phyloP scores from a whole-genome alignment of 495 filamentous ascomycete species.

The Tuber microsphaerosporum region DNA sequence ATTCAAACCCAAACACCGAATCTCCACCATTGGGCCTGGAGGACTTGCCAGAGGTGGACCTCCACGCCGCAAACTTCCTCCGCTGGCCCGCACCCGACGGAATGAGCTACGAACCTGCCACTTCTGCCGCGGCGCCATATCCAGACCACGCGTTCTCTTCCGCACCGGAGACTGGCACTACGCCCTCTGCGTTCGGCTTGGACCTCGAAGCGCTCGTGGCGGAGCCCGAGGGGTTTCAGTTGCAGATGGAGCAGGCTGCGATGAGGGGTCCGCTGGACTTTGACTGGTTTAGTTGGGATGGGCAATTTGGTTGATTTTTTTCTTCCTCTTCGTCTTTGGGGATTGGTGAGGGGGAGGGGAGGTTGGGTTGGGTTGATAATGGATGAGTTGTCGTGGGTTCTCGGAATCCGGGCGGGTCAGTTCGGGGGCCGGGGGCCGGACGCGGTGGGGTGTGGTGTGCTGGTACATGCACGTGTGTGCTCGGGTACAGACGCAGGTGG shows the following conservation, averaged over 20 bases:
- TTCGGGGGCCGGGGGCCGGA: neutral
- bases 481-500: too few relatives aligned
- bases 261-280: slow-evolving; percentile 37
- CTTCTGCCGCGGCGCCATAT: neutral
- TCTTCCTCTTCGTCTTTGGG: neutral
- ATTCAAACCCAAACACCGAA: slow-evolving; percentile 15
- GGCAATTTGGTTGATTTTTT: slow-evolving; percentile 10
- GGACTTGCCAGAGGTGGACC: slow-evolving; percentile 18
- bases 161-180: neutral
- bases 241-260: slow-evolving; percentile 37
- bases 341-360: neutral
- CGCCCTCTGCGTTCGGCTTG: slow-evolving; percentile 18
- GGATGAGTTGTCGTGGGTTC: neutral
- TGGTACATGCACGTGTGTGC: too few relatives aligned
- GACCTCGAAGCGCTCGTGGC: slow-evolving; percentile 35
- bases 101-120: neutral
- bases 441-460: slow-evolving; percentile 15
- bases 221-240: slow-evolving; percentile 37
- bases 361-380: neutral
- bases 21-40: slow-evolving; percentile 9
- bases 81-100: slow-evolving; percentile 26
- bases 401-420: neutral
- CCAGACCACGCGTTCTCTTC: neutral
- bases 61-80: slow-evolving; percentile 33
- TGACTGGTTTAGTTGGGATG: slow-evolving; percentile 41